These are phyloP conservation scores for Candida namnaoensis DNA, from an alignment of 805 yeast genomes.

Conservation along the genomic window DNA sequence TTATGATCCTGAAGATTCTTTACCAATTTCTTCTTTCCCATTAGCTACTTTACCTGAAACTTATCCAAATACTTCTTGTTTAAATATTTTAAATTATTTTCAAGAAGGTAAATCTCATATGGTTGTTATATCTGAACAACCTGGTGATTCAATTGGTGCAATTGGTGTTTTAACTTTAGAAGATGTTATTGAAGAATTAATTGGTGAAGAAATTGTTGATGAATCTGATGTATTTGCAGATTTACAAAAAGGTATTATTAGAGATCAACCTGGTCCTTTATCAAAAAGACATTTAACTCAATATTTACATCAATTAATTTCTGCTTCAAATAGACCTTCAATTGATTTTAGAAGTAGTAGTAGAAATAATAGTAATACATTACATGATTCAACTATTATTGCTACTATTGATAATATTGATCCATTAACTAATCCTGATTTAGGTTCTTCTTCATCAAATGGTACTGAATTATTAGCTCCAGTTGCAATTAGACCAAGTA, in stretches of 20 bases:
- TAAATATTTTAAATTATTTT: slow-evolving; percentile 89
- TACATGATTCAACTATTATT: too few species aligned
- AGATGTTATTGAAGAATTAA: slow-evolving; percentile 96
- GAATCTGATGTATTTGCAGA: slow-evolving; percentile 93
- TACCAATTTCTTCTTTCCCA: slow-evolving; percentile 89
- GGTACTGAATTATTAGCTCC: background rate
- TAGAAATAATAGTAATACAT: background rate
- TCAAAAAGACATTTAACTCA: slow-evolving; percentile 61
- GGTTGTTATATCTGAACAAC: slow-evolving; percentile 84
- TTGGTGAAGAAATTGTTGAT: slow-evolving; percentile 96
- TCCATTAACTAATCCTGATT: background rate
- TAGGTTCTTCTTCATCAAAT: background rate
- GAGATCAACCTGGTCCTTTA: slow-evolving; percentile 69
- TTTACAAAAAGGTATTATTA: slow-evolving; percentile 78
- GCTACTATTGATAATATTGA: background rate
- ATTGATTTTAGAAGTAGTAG: background rate
- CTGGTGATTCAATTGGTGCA: slow-evolving; percentile 81
- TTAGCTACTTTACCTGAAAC: slow-evolving; percentile 96
- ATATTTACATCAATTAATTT: slow-evolving; percentile 56
- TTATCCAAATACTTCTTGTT: slow-evolving; percentile 81
- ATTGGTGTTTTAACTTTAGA: slow-evolving; percentile 88
- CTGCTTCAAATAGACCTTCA: slow-evolving; percentile 33
- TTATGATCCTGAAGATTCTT: slow-evolving; percentile 93
- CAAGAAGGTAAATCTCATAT: slow-evolving; percentile 97
- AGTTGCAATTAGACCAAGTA: slow-evolving; percentile 25